Evolutionary conservation across 306 rosid genomes (phyloP), one percentile per base, ranked within the genome.

Genomic region (Ormosia semicastrata): DNA sequence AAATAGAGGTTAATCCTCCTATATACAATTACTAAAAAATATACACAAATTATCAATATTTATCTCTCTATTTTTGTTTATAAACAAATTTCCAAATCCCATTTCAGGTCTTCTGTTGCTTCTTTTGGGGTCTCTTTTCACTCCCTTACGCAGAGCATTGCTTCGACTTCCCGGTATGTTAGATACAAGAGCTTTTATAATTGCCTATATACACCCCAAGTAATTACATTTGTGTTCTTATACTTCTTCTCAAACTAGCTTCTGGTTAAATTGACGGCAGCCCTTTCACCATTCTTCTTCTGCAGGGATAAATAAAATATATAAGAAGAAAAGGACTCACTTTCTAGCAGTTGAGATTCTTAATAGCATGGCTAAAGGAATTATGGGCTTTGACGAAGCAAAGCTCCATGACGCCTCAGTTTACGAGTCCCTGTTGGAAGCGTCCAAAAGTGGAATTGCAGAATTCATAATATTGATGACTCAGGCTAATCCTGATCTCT

Each of bases 381-480:
- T 56, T 4, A 53, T 40, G 32, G 36, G 10, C 3, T 57, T 54
- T 73, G 66, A 57, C 39, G 78, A 73, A 37, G 18, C 50, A 37
- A 17, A 73, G 50, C 78, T 54, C 1, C 34, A 17, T 8, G 50
- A 56, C 53, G 65, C 65, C 9, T 36, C 78, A 54, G 66, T 41
- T 34, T 73, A 73, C 3, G 52, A 73, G 24, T 41, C 78, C 41
- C 24, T 73, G 66, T 57, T 73, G 53, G 66, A 73, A 73, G 78
- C 78, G 1, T n/a, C 78, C 34, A 73, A 39, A n/a, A 9, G 29
- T 73, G 78, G 78, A 37, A 73, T 53, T 56, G 15, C 10, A 2
- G 78, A 73, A 39, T 73, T 73, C 66, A 73, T 73, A 53, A 40
- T 3, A 0, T 37, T 5, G 6, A 8, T 73, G 66, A 73, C 66